These are phyloP conservation scores for Suillus lakei DNA, from an alignment of 768 basidiomycete species.

Conservation along the genomic window DNA sequence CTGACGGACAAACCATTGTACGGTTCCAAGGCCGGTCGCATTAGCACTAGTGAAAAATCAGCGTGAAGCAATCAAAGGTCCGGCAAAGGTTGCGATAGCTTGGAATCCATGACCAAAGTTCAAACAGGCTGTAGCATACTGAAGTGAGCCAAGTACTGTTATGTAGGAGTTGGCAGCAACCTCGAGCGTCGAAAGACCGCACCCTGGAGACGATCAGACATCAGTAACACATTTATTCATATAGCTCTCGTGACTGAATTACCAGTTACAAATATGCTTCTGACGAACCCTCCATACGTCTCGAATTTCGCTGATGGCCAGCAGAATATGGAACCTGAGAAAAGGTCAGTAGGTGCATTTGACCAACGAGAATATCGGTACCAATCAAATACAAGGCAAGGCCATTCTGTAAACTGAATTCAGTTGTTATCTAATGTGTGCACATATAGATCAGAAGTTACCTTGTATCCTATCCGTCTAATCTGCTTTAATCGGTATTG, in stretches of 20 bases:
- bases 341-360: slow-evolving; percentile 4
- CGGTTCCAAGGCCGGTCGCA: slow-evolving; percentile 61
- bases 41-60: slow-evolving; percentile 77
- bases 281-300: slow-evolving; percentile 77
- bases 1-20: slow-evolving; percentile 54
- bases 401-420: slow-evolving; percentile 45
- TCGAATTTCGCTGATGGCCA: slow-evolving; percentile 75
- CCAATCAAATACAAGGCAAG: slow-evolving; percentile 61
- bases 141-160: slow-evolving; percentile 65
- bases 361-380: slow-evolving; percentile 18
- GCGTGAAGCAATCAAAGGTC: slow-evolving; percentile 74
- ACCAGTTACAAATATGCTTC: slow-evolving; percentile 73
- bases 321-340: slow-evolving; percentile 73
- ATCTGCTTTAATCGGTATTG: slow-evolving; percentile 43
- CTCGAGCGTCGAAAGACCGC: slow-evolving; percentile 69
- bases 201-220: slow-evolving; percentile 37
- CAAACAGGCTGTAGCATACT: slow-evolving; percentile 73
- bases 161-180: slow-evolving; percentile 85
- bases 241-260: slow-evolving; percentile 12
- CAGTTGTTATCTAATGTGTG: background rate
- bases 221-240: background rate
- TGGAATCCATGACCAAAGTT: slow-evolving; percentile 84
- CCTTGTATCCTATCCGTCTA: slow-evolving; percentile 70
- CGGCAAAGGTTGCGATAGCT: slow-evolving; percentile 72
- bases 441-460: slow-evolving; percentile 14